Percentiles rank a stretch among this genome's conserved stretches.
Evolutionary conservation across 345 rosid genomes (phyloP).

Genomic region (Camelina sativa): DNA sequence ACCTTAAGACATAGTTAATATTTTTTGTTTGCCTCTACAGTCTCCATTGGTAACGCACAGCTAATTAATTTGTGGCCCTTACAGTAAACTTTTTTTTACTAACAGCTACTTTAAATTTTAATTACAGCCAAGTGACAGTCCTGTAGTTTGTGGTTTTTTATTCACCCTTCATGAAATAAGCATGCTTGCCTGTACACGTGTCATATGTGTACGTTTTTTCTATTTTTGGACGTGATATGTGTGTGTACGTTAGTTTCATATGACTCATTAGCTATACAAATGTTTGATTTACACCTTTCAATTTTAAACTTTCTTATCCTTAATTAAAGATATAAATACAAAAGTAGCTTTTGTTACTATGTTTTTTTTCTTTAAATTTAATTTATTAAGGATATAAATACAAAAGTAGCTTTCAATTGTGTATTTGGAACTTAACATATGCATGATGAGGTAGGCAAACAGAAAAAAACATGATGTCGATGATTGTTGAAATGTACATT

Average conservation of each 20-base stretch:
- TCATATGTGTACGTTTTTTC: background rate
- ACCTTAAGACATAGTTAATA: background rate
- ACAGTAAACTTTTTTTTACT: background rate
- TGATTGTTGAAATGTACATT: background rate
- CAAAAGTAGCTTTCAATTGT: background rate
- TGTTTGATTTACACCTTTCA: slow-evolving; percentile 3
- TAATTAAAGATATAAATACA: background rate
- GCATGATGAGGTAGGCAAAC: background rate
- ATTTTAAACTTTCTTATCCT: background rate
- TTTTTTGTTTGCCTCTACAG: background rate
- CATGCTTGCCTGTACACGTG: slow-evolving; percentile 16
- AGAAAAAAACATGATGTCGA: background rate
- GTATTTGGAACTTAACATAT: background rate
- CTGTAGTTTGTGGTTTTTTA: slow-evolving; percentile 10
- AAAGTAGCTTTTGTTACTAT: no score
- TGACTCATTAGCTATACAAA: background rate
- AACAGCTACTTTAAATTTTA: background rate
- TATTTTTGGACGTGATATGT: background rate
- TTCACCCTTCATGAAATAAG: slow-evolving; percentile 10
- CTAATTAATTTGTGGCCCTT: background rate
- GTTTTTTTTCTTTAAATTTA: no score
- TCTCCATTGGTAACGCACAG: slow-evolving; percentile 7
- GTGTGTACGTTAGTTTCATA: background rate
- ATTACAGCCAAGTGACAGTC: slow-evolving; percentile 1
- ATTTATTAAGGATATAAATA: no score